Evolutionary conservation across 2,329 filamentous ascomycete species (phyloP).

Genomic region (Thelonectria olida): DNA sequence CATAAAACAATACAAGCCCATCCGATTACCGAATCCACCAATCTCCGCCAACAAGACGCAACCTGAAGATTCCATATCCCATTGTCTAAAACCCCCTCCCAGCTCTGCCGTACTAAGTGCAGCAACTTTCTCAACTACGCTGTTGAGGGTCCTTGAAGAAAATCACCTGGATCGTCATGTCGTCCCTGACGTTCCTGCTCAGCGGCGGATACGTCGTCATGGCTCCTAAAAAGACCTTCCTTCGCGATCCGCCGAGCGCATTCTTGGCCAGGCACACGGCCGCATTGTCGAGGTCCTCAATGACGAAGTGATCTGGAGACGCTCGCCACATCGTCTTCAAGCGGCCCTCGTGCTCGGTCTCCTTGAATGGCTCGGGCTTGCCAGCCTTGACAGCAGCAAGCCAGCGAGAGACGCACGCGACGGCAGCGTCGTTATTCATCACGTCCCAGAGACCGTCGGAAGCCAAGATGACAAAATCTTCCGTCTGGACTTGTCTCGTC

Average conservation of each 20-base stretch:
- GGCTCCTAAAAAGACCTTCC: slow-evolving; percentile 77
- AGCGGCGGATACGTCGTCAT: slow-evolving; percentile 77
- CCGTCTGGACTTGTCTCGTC: slow-evolving; percentile 59
- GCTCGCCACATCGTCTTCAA: slow-evolving; percentile 36
- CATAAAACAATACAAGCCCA: not conserved
- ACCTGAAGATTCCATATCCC: not conserved
- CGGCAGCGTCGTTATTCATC: slow-evolving; percentile 65
- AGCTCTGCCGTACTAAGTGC: not conserved
- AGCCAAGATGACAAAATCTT: slow-evolving; percentile 70
- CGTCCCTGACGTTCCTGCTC: slow-evolving; percentile 72
- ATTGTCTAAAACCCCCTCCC: not conserved
- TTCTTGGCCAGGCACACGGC: slow-evolving; percentile 85
- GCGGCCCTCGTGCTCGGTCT: slow-evolving; percentile 30
- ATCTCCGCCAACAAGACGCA: too few relatives aligned
- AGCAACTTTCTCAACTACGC: slow-evolving; percentile 83
- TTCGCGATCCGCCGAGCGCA: slow-evolving; percentile 79
- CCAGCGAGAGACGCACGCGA: slow-evolving; percentile 67
- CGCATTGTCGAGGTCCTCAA: slow-evolving; percentile 78
- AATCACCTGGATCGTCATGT: slow-evolving; percentile 86
- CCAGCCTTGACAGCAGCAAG: slow-evolving; percentile 42
- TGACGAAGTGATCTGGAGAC: slow-evolving; percentile 68
- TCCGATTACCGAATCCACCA: not conserved
- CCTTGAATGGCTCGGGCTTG: slow-evolving; percentile 34
- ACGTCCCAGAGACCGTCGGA: slow-evolving; percentile 74
- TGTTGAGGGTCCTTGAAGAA: slow-evolving; percentile 60